A percentile compares a stretch with the other conserved stretches of the same genome.
Conservation (phyloP, 805 yeast genomes). For the Diddensiella santjacobensis region DNA sequence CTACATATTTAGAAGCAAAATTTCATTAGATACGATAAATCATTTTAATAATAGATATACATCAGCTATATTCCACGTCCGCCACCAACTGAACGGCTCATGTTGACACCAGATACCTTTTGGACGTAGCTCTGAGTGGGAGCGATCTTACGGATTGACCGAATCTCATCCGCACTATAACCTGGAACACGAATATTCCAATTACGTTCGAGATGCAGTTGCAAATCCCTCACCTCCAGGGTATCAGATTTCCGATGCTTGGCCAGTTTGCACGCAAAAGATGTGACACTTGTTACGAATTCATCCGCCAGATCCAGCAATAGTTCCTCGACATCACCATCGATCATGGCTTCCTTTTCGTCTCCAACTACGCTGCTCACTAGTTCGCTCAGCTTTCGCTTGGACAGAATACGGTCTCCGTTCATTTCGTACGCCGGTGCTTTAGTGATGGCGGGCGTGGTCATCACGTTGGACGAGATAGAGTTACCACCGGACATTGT, state of each 20-base stretch:
- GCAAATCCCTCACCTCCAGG: constrained; percentile 84
- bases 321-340: constrained; percentile 91
- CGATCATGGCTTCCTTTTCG: constrained; percentile 84
- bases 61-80: not conserved
- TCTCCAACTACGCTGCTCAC: constrained; percentile 68
- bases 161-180: constrained; percentile 82
- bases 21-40: too few species aligned
- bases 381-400: constrained; percentile 83
- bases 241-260: constrained; percentile 88
- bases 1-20: too few species aligned
- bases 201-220: constrained; percentile 83
- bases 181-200: constrained; percentile 97
- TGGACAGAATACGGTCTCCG: constrained; percentile 66
- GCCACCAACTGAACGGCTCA: constrained; percentile 27
- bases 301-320: constrained; percentile 92
- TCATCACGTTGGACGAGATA: constrained; percentile 60
- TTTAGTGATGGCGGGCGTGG: constrained; percentile 69
- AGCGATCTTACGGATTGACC: constrained; percentile 43
- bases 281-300: constrained; percentile 83
- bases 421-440: constrained; percentile 81
- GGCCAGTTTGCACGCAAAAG: constrained; percentile 92
- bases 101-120: constrained; percentile 36
- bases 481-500: constrained; percentile 83
- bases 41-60: not conserved
- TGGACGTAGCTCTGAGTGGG: constrained; percentile 39